Evolutionary conservation across 2,329 filamentous ascomycete genomes (phyloP), one percentile per base, ranked within the genome.

Genomic region (Chalaropsis thielavioides): DNA sequence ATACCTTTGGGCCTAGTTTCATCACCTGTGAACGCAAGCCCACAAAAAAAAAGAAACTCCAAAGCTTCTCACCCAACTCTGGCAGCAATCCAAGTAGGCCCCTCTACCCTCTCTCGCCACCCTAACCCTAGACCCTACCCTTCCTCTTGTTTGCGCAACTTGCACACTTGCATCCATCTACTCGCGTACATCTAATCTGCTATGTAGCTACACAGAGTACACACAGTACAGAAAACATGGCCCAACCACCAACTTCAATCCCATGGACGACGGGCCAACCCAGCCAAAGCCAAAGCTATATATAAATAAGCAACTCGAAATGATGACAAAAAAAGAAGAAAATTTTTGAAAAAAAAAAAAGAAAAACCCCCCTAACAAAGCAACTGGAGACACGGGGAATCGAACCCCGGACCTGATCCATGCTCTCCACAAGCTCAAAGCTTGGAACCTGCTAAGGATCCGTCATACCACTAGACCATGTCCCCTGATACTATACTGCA

Each of bases 371-470:
- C n/a, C 3, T 19, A 22, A 22, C 13, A 27, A 51, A 2, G 35
- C 51, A 27, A 19, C 31, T 66, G 66, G 66, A 67, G 66, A 67
- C 66, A 67, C 66, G 66, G 66, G 66, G 66, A 67, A 67, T 67
- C 59, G 63, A 67, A 67, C 63, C 59, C 66, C 66, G 66, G 66
- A 67, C 66, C 66, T 67, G 66, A 67, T 67, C 66, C 63, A 67
- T 59, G 22, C 31, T 5, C 27, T 17, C 13, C 22, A 51, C 10
- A 7, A 10, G 11, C 27, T 49, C n/a, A 24, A 27, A 62, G 31
- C 44, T 44, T 56, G 31, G 27, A 54, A n/a, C 15, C 35, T 66
- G 64, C 64, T 66, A 66, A 66, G 64, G 64, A 66, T 63, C 64
- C 60, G 61, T 66, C 64, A 63, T 66, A 66, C 64, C 64, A 60